A percentile compares a stretch with the other conserved stretches of the same genome.
Conservation (phyloP, 2,329 filamentous ascomycete genomes). For the Colletotrichum plurivorum region DNA sequence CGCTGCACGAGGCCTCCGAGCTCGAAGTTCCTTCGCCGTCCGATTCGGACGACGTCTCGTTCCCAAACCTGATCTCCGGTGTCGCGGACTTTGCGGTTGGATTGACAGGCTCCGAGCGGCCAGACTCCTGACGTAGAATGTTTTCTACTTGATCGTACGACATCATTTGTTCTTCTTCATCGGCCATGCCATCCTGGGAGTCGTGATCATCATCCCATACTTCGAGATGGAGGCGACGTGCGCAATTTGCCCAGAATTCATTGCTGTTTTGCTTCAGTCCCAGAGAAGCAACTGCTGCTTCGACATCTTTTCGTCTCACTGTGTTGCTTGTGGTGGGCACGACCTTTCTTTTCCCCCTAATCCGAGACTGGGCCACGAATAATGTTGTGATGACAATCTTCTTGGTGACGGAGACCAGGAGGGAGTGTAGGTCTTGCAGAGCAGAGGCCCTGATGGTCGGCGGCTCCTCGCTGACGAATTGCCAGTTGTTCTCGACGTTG, state of each 20-base stretch:
- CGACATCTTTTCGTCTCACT: constrained; percentile 62
- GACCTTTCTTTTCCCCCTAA: constrained; percentile 64
- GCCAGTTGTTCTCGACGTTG: constrained; percentile 77
- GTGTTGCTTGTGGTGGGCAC: constrained; percentile 47
- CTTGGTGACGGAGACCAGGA: constrained; percentile 77
- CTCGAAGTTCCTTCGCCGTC: constrained; percentile 2
- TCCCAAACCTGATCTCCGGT: constrained; percentile 8
- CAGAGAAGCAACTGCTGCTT: constrained; percentile 64
- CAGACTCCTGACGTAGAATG: constrained; percentile 47
- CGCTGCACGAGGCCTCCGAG: constrained; percentile 6
- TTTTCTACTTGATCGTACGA: constrained; percentile 61
- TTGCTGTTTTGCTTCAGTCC: constrained; percentile 55
- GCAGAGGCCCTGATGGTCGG: constrained; percentile 83
- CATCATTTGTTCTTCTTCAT: constrained; percentile 48
- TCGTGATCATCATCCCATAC: constrained; percentile 56
- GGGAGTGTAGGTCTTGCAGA: constrained; percentile 80
- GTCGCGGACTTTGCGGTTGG: neutral
- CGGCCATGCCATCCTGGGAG: constrained; percentile 4
- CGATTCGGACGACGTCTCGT: constrained; percentile 9
- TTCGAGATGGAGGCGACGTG: constrained; percentile 64
- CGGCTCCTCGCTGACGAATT: constrained; percentile 67
- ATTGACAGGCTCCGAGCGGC: neutral
- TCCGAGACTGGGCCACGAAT: constrained; percentile 78
- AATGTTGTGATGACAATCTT: constrained; percentile 79
- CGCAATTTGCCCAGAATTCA: constrained; percentile 63